Percentiles rank a stretch among this genome's conserved stretches.
phyloP scores from a whole-genome alignment of 2,329 filamentous ascomycete genomes.

The Pseudocercospora pini-densiflorae region DNA sequence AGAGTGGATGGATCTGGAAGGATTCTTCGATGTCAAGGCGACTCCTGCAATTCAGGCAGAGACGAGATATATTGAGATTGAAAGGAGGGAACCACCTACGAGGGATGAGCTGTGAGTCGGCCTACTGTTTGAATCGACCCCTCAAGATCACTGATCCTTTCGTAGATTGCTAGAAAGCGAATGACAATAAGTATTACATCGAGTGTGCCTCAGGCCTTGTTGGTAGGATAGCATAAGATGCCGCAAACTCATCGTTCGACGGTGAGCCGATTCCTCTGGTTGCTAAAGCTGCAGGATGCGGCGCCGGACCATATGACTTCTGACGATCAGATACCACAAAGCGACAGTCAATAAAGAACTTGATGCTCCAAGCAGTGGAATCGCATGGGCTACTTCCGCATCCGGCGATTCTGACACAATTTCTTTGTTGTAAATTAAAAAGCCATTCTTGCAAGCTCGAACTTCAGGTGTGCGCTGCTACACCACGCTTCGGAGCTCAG shows the following conservation, averaged over 20 bases:
- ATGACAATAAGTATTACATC: not conserved
- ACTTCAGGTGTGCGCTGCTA: not conserved
- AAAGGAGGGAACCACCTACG: slow-evolving; percentile 10
- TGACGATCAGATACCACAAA: not conserved
- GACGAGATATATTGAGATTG: slow-evolving; percentile 10
- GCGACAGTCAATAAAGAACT: not conserved
- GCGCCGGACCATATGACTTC: not conserved
- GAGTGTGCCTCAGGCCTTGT: not conserved
- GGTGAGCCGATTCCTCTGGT: not conserved
- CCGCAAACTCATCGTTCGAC: not conserved
- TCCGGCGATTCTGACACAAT: not conserved
- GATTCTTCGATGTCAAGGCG: slow-evolving; percentile 46
- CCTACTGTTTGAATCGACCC: not conserved
- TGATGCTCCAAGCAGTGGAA: not conserved
- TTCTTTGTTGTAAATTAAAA: not conserved
- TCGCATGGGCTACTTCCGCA: not conserved
- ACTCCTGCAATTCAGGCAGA: slow-evolving; percentile 3
- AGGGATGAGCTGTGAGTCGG: slow-evolving; percentile 30
- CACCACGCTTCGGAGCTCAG: not conserved
- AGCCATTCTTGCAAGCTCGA: not conserved
- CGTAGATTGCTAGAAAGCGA: slow-evolving; percentile 5
- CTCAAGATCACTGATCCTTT: not conserved
- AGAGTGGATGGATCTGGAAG: slow-evolving; percentile 89
- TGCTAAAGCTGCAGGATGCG: not conserved
- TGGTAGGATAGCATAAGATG: not conserved